Evolutionary conservation across 2,329 filamentous ascomycete species (phyloP), one percentile per base, ranked within the genome.

Genomic region (Didymosphaeria variabile): DNA sequence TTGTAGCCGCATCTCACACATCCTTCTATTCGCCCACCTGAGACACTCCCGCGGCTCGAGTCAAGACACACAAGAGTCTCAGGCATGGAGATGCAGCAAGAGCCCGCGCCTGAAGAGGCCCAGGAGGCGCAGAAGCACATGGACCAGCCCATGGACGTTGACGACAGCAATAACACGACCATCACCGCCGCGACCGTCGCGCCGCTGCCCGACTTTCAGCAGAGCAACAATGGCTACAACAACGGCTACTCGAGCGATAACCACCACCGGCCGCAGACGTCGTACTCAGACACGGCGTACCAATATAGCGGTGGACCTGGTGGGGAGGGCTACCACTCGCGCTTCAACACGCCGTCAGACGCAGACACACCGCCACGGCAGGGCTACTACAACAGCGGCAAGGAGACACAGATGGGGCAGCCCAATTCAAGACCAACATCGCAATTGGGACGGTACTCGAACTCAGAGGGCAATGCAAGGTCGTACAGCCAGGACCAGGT

Each of bases 251-350:
- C 76, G 61, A 81, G 82, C 72, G 78, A 82, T 66, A 79, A 5
- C 17, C 50, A 80, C 26, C 68, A 75, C 55, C 81, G 84, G 17
- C 85, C 86, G 56, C 84, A 84, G 45, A 84, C 82, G 3, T 83
- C 81, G n/a, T 84, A 84, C 76, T 84, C 82, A 42, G 82, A 84
- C 73, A 84, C 82, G 8, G 77, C 76, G 49, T 78, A 81, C 62
- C 76, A 79, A 58, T 80, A 79, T 68, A 77, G 74, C 38, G 69
- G 53, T 29, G 31, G 66, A 42, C 70, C 73, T 63, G 69, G 68
- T 50, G 70, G 71, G 40, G 59, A 61, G 21, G 63, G 61, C 36
- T 67, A 69, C 59, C 57, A 68, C 57, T 79, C 77, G 63, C 77
- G 77, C 66, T 82, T 79, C 70, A 80, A 80, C 53, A 80, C 80